These are phyloP conservation scores for Rhizopus arrhizus DNA, from an alignment of 371 early-diverging fungal genomes.

Conservation along the genomic window DNA sequence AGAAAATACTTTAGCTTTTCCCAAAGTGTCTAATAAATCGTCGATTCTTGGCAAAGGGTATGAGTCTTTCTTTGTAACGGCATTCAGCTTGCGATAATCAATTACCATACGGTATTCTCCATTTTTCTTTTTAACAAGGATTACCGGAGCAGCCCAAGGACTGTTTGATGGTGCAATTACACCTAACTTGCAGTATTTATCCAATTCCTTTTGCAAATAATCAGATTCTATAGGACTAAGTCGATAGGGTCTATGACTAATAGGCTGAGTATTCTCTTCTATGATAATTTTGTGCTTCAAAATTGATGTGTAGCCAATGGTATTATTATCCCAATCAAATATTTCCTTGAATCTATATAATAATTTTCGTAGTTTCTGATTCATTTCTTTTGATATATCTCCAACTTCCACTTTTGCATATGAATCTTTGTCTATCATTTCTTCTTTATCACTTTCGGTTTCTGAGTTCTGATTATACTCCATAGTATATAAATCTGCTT, in stretches of 20 bases:
- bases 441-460: no score
- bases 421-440: no score
- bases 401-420: no score
- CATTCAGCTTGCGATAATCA: slow-evolving; percentile 51
- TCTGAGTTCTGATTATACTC: no score
- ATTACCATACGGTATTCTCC: slow-evolving; percentile 31
- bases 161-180: slow-evolving; percentile 21
- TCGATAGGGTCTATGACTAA: slow-evolving; percentile 10
- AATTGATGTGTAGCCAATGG: not conserved
- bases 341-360: no score
- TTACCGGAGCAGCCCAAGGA: slow-evolving; percentile 35
- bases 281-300: no score
- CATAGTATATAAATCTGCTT: no score
- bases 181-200: slow-evolving; percentile 13
- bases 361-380: no score
- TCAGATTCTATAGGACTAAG: slow-evolving; percentile 7
- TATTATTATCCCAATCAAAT: slow-evolving; percentile 12
- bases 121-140: slow-evolving; percentile 53
- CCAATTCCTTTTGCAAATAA: slow-evolving; percentile 18
- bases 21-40: slow-evolving; percentile 29
- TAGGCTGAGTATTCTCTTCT: no score
- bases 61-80: slow-evolving; percentile 22
- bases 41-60: slow-evolving; percentile 46
- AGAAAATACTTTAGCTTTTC: slow-evolving; percentile 30
- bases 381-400: no score